Evolutionary conservation across 2,329 filamentous ascomycete species (phyloP).

Genomic region (Botrytis fragariae): DNA sequence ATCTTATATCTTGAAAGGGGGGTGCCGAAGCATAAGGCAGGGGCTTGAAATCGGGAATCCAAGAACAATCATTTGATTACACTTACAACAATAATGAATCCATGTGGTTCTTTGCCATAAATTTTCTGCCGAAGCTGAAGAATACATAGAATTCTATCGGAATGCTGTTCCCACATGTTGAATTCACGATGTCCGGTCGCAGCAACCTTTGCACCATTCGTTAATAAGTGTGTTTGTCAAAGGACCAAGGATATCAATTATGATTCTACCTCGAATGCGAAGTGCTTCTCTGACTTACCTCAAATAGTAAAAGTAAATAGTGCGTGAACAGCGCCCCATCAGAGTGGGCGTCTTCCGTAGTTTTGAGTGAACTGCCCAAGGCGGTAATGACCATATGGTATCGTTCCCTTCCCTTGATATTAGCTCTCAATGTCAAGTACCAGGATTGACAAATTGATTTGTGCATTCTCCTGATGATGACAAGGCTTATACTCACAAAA

Average conservation of each 20-base stretch:
- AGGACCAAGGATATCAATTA: neutral
- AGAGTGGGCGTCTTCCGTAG: constrained; percentile 50
- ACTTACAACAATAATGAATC: constrained; percentile 47
- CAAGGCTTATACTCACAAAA: constrained; percentile 33
- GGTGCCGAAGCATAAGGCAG: neutral
- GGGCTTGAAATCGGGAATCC: neutral
- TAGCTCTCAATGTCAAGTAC: constrained; percentile 44
- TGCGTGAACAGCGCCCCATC: constrained; percentile 57
- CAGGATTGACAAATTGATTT: constrained; percentile 48
- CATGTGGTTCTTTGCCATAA: constrained; percentile 46
- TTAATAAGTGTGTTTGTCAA: constrained; percentile 25
- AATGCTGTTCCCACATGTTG: constrained; percentile 54
- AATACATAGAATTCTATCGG: constrained; percentile 51
- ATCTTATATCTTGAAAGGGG: neutral
- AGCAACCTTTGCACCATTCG: constrained; percentile 42
- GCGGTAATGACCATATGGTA: constrained; percentile 53
- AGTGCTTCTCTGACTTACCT: constrained; percentile 41
- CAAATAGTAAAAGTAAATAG: constrained; percentile 55
- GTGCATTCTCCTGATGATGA: constrained; percentile 46
- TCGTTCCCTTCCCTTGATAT: constrained; percentile 50
- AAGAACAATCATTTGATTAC: neutral
- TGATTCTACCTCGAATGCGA: constrained; percentile 9
- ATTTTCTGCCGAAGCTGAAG: constrained; percentile 47
- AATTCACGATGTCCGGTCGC: constrained; percentile 44
- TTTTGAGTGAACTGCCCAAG: constrained; percentile 45